phyloP scores from a whole-genome alignment of 1,284 basidiomycete genomes.

The Microbotryum violaceum region DNA sequence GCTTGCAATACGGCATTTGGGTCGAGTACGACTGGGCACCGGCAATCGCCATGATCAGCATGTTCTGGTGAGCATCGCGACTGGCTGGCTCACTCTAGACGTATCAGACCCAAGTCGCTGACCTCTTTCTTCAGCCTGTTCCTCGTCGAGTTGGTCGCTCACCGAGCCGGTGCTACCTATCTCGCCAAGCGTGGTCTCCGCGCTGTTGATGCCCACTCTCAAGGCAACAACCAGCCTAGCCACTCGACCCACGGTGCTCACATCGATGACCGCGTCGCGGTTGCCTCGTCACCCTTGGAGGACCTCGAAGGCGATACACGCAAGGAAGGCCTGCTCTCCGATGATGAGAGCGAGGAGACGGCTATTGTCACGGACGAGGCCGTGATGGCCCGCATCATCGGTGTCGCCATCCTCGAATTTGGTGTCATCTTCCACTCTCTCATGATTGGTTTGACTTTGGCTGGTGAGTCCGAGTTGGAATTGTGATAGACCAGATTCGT shows the following conservation, averaged over 20 bases:
- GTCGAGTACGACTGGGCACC: conserved; percentile 58
- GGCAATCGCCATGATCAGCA: conserved; percentile 67
- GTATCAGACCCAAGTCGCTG: conserved; percentile 20
- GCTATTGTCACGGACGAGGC: conserved; percentile 31
- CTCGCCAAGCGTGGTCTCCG: conserved; percentile 31
- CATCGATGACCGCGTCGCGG: not conserved
- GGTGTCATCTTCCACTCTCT: conserved; percentile 80
- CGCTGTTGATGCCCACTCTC: conserved; percentile 30
- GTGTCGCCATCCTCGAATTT: conserved; percentile 77
- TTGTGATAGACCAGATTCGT: conserved; percentile 46
- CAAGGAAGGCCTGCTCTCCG: conserved; percentile 1
- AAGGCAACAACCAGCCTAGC: conserved; percentile 10
- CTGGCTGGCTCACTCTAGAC: not conserved
- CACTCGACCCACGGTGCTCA: conserved; percentile 22
- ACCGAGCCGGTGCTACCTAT: conserved; percentile 33
- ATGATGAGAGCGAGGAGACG: conserved; percentile 42
- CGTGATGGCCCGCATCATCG: conserved; percentile 65
- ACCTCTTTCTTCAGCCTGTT: conserved; percentile 29
- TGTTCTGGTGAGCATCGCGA: conserved; percentile 66
- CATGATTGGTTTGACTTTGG: conserved; percentile 87
- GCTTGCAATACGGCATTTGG: not conserved
- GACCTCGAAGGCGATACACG: not conserved
- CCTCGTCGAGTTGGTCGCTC: conserved; percentile 62
- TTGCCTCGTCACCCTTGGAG: not conserved
- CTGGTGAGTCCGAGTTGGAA: conserved; percentile 71